These are phyloP conservation scores for Mercurialis annua DNA, from an alignment of 345 rosid genomes.

Conservation along the genomic window DNA sequence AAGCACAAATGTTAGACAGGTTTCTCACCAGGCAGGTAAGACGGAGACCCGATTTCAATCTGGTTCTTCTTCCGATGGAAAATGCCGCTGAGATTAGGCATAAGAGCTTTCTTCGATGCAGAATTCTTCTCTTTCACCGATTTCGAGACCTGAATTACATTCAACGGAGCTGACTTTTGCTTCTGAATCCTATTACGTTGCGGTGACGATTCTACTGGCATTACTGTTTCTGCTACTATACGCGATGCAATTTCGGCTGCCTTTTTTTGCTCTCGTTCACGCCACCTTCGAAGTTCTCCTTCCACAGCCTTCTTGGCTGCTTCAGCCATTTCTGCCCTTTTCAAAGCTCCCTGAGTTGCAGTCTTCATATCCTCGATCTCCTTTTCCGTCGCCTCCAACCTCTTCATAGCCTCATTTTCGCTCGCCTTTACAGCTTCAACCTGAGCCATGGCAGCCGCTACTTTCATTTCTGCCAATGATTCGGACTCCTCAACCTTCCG, in stretches of 20 bases:
- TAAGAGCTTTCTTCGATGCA: constrained; percentile 55
- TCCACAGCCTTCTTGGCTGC: constrained; percentile 90
- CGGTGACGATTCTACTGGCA: constrained; percentile 61
- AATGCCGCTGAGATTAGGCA: constrained; percentile 63
- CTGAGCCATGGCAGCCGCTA: constrained; percentile 92
- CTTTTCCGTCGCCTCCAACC: constrained; percentile 56
- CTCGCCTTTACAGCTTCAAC: constrained; percentile 94
- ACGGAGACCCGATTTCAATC: constrained; percentile 79
- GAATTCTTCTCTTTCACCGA: constrained; percentile 58
- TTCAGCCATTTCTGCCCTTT: constrained; percentile 94
- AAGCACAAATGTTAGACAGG: constrained; percentile 36
- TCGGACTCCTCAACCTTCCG: constrained; percentile 73
- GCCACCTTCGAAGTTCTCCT: constrained; percentile 92
- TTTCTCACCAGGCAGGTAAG: constrained; percentile 71
- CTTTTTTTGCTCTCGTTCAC: constrained; percentile 82
- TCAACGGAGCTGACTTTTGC: constrained; percentile 40
- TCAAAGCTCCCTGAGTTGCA: constrained; percentile 62
- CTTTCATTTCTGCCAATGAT: constrained; percentile 82
- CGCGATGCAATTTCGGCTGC: constrained; percentile 76
- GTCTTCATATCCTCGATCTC: constrained; percentile 76
- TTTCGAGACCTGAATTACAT: constrained; percentile 34
- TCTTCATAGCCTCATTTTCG: constrained; percentile 78
- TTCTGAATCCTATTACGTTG: constrained; percentile 48
- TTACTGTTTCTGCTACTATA: constrained; percentile 66
- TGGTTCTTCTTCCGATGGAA: constrained; percentile 79